A percentile compares a stretch with the other conserved stretches of the same genome.
These are phyloP conservation scores for Sugiyamaella smithiae DNA, from an alignment of 805 yeast species.

Conservation along the genomic window DNA sequence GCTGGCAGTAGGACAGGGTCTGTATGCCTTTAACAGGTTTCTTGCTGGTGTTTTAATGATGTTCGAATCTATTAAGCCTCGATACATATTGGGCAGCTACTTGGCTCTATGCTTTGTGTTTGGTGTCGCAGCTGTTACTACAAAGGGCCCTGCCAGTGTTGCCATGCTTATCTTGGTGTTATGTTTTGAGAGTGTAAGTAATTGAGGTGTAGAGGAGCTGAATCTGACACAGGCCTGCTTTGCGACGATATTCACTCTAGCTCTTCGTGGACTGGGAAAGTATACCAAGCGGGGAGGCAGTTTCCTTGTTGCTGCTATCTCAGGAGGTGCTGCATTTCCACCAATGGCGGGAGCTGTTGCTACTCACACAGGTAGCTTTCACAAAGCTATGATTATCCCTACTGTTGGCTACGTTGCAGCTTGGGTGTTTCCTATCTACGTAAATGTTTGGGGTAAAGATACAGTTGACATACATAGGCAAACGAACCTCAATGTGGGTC, in stretches of 20 bases:
- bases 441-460: not conserved
- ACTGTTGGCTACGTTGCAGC: not conserved
- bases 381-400: conserved; percentile 1
- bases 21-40: not conserved
- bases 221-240: not conserved
- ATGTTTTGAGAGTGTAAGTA: not conserved
- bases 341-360: conserved; percentile 6
- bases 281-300: not conserved
- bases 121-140: not conserved
- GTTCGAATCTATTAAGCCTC: not conserved
- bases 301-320: not conserved
- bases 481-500: not conserved
- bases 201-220: too few species aligned
- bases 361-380: not conserved
- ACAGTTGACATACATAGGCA: not conserved
- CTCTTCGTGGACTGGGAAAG: not conserved
- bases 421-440: not conserved
- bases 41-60: not conserved
- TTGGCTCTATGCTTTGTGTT: not conserved
- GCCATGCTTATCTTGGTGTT: not conserved
- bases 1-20: not conserved
- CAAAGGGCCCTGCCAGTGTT: not conserved
- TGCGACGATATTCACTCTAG: not conserved
- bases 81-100: not conserved
- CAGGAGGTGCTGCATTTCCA: conserved; percentile 4